These are phyloP conservation scores for Rhodofomes roseus DNA, from an alignment of 1,284 basidiomycete genomes.

Conservation along the genomic window DNA sequence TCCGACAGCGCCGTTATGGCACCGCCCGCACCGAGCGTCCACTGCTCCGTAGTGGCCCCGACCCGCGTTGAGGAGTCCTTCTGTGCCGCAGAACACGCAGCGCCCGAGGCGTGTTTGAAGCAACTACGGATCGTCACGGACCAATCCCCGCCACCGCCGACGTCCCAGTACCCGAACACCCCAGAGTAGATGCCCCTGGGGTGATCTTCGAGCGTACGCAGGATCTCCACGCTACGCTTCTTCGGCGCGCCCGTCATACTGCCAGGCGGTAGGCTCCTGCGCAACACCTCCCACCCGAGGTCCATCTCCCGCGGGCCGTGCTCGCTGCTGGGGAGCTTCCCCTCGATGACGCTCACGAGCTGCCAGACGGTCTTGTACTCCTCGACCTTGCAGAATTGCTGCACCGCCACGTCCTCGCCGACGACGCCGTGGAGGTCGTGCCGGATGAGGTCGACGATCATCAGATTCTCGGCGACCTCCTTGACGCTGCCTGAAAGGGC, in stretches of 20 bases:
- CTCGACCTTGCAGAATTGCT: conserved; percentile 86
- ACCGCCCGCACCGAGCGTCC: conserved; percentile 88
- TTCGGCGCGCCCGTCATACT: conserved; percentile 99
- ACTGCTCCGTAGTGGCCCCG: conserved; percentile 42
- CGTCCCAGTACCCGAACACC: conserved; percentile 89
- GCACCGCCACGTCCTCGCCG: conserved; percentile 75
- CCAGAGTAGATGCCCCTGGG: conserved; percentile 89
- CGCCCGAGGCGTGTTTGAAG: conserved; percentile 62
- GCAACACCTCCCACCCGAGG: conserved; percentile 77
- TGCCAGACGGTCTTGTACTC: conserved; percentile 96
- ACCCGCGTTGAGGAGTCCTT: background rate
- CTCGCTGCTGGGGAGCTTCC: conserved; percentile 34
- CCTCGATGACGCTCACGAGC: conserved; percentile 92
- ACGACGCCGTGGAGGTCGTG: conserved; percentile 86
- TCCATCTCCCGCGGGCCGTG: conserved; percentile 35
- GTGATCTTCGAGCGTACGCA: conserved; percentile 76
- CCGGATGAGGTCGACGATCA: conserved; percentile 97
- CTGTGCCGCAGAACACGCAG: background rate
- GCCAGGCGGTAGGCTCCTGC: conserved; percentile 84
- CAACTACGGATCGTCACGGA: conserved; percentile 96
- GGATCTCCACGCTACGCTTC: conserved; percentile 87
- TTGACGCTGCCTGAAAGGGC: conserved; percentile 76
- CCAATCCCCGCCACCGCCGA: conserved; percentile 89
- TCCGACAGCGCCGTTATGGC: conserved; percentile 95
- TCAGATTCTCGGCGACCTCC: conserved; percentile 95